Evolutionary conservation across 2,329 filamentous ascomycete genomes (phyloP).

Genomic region (Colletotrichum eremochloae): DNA sequence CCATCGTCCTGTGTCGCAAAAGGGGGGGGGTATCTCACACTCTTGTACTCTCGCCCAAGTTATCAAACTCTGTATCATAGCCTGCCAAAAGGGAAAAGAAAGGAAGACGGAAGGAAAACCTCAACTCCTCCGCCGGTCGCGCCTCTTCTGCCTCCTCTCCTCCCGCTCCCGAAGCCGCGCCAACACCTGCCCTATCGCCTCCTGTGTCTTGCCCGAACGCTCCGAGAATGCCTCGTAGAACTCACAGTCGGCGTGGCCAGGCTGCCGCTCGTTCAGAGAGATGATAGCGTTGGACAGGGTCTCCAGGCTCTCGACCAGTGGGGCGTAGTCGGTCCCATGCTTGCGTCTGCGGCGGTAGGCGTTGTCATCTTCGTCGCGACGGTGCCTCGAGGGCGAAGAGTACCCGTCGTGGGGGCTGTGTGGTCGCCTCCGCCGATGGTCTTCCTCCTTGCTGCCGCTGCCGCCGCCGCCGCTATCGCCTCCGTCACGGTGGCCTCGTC

Average conservation of each 20-base stretch:
- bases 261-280: constrained; percentile 37
- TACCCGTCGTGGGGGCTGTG: constrained; percentile 4
- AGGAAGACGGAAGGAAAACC: not conserved
- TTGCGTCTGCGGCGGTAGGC: constrained; percentile 12
- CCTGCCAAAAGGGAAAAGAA: not conserved
- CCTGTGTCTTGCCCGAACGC: constrained; percentile 37
- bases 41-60: not conserved
- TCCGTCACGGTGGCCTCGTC: not conserved
- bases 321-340: constrained; percentile 27
- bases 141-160: constrained; percentile 32
- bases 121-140: constrained; percentile 23
- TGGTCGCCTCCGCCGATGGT: not conserved
- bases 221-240: constrained; percentile 41
- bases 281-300: constrained; percentile 37
- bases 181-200: constrained; percentile 34
- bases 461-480: not conserved
- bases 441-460: constrained; percentile 1
- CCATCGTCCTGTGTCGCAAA: not conserved
- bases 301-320: constrained; percentile 34
- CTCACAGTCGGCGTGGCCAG: constrained; percentile 38
- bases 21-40: not conserved
- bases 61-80: not conserved
- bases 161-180: constrained; percentile 40
- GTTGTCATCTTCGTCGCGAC: not conserved
- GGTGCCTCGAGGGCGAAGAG: not conserved